Evolutionary conservation across 768 basidiomycete species (phyloP).

Genomic region (Tylopilus sp.): DNA sequence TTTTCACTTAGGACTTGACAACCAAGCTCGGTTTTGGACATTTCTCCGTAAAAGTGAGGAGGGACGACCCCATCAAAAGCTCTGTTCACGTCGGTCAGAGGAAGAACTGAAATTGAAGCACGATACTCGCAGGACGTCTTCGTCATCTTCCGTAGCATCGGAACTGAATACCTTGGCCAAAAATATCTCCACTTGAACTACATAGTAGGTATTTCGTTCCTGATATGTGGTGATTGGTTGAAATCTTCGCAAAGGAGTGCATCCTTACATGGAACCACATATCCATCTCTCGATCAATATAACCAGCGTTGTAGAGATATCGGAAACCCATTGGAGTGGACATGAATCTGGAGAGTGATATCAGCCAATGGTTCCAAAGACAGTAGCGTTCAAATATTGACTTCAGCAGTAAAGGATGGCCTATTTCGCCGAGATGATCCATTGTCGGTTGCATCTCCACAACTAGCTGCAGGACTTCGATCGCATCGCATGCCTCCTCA

Average conservation of each 20-base stretch:
- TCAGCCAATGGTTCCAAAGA: background rate
- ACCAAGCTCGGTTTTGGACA: constrained; percentile 94
- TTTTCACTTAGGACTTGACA: constrained; percentile 88
- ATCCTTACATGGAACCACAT: constrained; percentile 86
- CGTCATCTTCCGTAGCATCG: constrained; percentile 56
- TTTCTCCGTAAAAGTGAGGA: constrained; percentile 95
- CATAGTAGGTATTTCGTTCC: constrained; percentile 93
- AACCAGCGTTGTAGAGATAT: constrained; percentile 87
- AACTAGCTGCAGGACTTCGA: constrained; percentile 81
- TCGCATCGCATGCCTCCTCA: constrained; percentile 84
- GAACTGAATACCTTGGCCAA: constrained; percentile 74
- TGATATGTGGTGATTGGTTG: constrained; percentile 32
- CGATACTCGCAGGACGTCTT: constrained; percentile 50
- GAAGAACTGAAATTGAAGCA: background rate
- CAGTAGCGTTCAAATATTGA: constrained; percentile 34
- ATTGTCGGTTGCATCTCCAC: constrained; percentile 94
- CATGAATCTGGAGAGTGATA: constrained; percentile 65
- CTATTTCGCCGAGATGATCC: constrained; percentile 93
- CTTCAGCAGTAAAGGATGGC: constrained; percentile 85
- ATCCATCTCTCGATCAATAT: constrained; percentile 94
- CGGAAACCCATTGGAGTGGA: constrained; percentile 91
- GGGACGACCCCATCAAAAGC: constrained; percentile 86
- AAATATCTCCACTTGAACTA: constrained; percentile 91
- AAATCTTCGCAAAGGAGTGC: background rate
- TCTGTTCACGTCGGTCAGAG: constrained; percentile 32